These are phyloP conservation scores for Aegle marmelos DNA, from an alignment of 345 rosid genomes.

Conservation along the genomic window DNA sequence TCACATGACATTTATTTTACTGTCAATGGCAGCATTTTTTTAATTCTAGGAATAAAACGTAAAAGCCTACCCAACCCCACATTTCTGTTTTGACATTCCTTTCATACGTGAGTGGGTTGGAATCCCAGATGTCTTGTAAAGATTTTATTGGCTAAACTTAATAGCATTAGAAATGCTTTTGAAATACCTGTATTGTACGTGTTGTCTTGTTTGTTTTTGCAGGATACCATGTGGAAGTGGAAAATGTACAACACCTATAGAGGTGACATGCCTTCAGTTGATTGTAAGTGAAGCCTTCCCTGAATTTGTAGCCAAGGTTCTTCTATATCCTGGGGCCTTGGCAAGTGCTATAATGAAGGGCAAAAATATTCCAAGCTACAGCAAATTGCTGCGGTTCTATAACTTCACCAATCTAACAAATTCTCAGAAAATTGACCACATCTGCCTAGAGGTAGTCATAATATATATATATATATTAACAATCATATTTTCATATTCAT, in stretches of 20 bases:
- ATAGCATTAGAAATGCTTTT: no score
- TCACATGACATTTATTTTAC: not conserved
- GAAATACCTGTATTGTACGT: not conserved
- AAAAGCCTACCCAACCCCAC: not conserved
- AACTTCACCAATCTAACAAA: slow-evolving; percentile 25
- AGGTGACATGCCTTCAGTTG: slow-evolving; percentile 62
- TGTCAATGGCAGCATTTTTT: not conserved
- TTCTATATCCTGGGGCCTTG: slow-evolving; percentile 76
- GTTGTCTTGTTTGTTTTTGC: slow-evolving; percentile 4
- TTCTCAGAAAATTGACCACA: slow-evolving; percentile 33
- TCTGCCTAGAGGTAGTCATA: slow-evolving; percentile 58
- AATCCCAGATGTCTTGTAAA: no score
- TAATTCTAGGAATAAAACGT: not conserved
- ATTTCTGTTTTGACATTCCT: not conserved
- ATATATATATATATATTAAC: no score
- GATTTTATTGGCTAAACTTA: no score
- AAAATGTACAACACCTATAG: slow-evolving; percentile 62
- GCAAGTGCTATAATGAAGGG: slow-evolving; percentile 36
- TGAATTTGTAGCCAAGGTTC: slow-evolving; percentile 43
- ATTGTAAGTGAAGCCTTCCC: slow-evolving; percentile 52
- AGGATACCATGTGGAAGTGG: slow-evolving; percentile 75
- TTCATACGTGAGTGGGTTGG: rapidly evolving
- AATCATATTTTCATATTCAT: no score
- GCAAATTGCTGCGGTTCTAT: slow-evolving; percentile 36
- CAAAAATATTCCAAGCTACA: slow-evolving; percentile 34